Base-by-base conservation (phyloP, 1,139 yeast species). In the Diutina rugosa region DNA sequence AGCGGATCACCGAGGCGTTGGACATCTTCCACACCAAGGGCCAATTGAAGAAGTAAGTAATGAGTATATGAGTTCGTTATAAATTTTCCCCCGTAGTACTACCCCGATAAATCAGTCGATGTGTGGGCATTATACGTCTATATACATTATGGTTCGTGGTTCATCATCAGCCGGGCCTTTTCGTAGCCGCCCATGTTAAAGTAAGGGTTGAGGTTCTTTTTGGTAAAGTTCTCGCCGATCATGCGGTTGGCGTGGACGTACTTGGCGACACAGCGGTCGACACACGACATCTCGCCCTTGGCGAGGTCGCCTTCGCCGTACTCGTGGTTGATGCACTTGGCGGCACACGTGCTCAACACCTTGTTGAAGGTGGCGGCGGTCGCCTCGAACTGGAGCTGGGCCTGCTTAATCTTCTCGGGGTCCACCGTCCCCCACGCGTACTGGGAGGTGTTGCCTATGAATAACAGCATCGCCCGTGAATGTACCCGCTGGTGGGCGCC, bases 1-100 rank as follows among this genome's bases (percentile, higher is more conserved):
- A 75, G 65, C 89, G 97, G 84, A 81, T 95, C 69, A 65, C 85
- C 62, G 87, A 85, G 74, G 95, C 96, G 70, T 82, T 93, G 73
- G 80, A 77, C 57, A 79, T 88, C 72, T 93, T 93, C 96, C 91
- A 85, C 81, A 79, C 95, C 68, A 78, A 80, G 72, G 72, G 73
- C 72, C 83, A 81, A 72, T 72, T 85, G 67, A 82, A 81, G 38
- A 32, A 14, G 52, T 49, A 26, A 45, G 49, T 46, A 46, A 46
- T 46, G 49, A 14, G 49, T 35, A 35, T 10, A 35, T 35, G 41
- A 35, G 41, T 35, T n/a, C 41, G 41, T 9, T 12, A 5, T 32
- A 32, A 18, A 18, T 18, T 18, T 18, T 18, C 18, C 2, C 18
- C 18, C 18, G 18, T 18, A 18, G 1, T 18, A 18, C 18, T 18